A percentile compares a stretch with the other conserved stretches of the same genome.
phyloP scores from a whole-genome alignment of 164 flowering plant species.

The Cinnamomum micranthum region DNA sequence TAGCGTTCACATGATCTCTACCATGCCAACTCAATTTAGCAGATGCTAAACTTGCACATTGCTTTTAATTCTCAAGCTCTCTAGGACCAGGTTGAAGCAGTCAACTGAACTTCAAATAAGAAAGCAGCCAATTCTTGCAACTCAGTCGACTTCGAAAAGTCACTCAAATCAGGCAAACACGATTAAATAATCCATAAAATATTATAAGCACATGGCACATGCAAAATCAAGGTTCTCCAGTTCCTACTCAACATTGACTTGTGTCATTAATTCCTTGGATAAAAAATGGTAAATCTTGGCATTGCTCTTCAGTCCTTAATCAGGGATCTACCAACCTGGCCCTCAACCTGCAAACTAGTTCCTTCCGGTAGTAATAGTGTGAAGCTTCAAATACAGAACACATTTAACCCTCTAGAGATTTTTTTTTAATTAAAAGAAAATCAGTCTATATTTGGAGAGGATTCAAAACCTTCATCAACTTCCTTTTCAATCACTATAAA shows the following conservation, averaged over 20 bases:
- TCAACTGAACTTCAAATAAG: neutral
- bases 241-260: neutral
- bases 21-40: too few relatives aligned
- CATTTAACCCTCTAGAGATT: too few relatives aligned
- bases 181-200: too few relatives aligned
- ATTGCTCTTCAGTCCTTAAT: neutral
- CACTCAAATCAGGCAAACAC: too few relatives aligned
- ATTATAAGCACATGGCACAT: neutral
- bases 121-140: neutral
- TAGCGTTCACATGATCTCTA: too few relatives aligned
- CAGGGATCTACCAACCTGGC: neutral
- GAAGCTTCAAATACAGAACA: too few relatives aligned
- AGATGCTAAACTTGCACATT: too few relatives aligned
- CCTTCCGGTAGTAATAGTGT: neutral
- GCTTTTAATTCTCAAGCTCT: too few relatives aligned
- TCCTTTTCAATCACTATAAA: too few relatives aligned
- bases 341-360: neutral
- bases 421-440: too few relatives aligned
- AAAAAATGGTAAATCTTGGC: neutral
- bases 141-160: neutral
- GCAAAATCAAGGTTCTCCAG: neutral
- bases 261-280: neutral
- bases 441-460: too few relatives aligned
- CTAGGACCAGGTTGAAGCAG: neutral
- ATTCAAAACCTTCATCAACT: too few relatives aligned